Base-by-base conservation (phyloP, 495 filamentous ascomycete species). In the Terfezia boudieri region DNA sequence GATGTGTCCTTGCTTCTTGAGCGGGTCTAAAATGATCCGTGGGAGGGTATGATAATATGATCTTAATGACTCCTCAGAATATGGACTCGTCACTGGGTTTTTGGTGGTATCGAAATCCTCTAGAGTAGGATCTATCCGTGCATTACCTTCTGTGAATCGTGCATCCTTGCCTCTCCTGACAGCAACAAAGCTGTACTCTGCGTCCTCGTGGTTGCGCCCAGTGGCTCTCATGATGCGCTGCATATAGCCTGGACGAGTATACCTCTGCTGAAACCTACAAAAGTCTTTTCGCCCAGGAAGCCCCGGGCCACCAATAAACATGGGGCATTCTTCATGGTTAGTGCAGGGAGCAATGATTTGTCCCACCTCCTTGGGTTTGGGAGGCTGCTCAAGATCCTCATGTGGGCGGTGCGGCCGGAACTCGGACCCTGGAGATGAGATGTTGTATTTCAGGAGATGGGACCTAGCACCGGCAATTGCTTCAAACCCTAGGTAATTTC, bases 301-400 rank as follows among this genome's bases (percentile, higher is more conserved):
- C 0, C 70, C 69, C 37, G 75, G 70, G 0, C 81, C 73, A 0
- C 69, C 69, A 26, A 73, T 69, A 61, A 92, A 95, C 80, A 98
- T 87, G 0, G 90, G 90, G 60, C 90, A 98, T 54, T 75, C 76
- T 1, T 66, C 69, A 65, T 96, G 92, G 68, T 87, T 94, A 1
- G 90, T 98, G 67, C 90, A 98, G 0, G 90, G 90, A 0, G 92
- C 90, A 57, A 98, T 74, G 59, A 98, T 95, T 80, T 88, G 87
- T 58, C 87, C 90, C 1, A 73, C 67, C 58, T 90, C 86, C 58
- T 83, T 83, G 41, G 41, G 14, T 23, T 68, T 53, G 1, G 70
- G 60, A 20, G 68, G 65, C 4, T 64, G 58, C n/a, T 61, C 59
- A 12, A 67, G 65, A 7, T 59, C 64, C 1, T 68, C 58, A 9